Base-by-base conservation (phyloP, 2,329 filamentous ascomycete species). In the Colletotrichum sp. region DNA sequence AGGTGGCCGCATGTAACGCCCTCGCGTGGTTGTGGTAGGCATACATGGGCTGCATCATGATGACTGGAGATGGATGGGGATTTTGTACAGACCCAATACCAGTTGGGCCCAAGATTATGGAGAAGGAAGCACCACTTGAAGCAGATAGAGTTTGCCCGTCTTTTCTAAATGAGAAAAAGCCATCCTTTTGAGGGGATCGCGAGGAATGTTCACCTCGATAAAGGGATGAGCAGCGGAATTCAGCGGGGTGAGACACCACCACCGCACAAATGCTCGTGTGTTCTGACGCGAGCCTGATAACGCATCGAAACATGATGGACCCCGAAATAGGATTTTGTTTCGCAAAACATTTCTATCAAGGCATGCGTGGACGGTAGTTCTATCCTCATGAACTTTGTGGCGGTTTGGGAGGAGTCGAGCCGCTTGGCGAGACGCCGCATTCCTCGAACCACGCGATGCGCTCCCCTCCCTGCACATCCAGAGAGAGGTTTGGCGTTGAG, bases 141-240 rank as follows among this genome's bases (percentile, higher is more conserved):
- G 57, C 36, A 48, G 15, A 65, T 21, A 63, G 21, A 57, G 38
- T 15, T 43, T 38, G 4, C 38, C 21, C 28, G 52, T 65, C 18
- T 18, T 30, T 15, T 34, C 34, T 52, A 52, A 21, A 52, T 21
- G 34, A 34, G 18, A 30, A 38, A 34, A n/a, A 21, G n/a, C 63
- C 36, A 38, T 63, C 21, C 30, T 75, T 75, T 75, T 75, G 70
- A 75, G 73, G 34, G 73, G 12, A 75, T 73, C n/a, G 7, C 6
- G 32, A 48, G 70, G 70, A 73, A 75, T 75, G 64, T 55, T 52
- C 32, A 43, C 30, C 18, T 57, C 64, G 73, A 73, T 75, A 68
- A 73, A 75, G 73, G 73, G 73, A 75, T 75, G 73, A 30, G 26
- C 70, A 15, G 28, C 30, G 73, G 73, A 75, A 73, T 73, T 57